Percentiles rank a stretch among this genome's conserved stretches.
Evolutionary conservation across 495 filamentous ascomycete genomes (phyloP).

Genomic region (Friedmanniomyces endolithicus): DNA sequence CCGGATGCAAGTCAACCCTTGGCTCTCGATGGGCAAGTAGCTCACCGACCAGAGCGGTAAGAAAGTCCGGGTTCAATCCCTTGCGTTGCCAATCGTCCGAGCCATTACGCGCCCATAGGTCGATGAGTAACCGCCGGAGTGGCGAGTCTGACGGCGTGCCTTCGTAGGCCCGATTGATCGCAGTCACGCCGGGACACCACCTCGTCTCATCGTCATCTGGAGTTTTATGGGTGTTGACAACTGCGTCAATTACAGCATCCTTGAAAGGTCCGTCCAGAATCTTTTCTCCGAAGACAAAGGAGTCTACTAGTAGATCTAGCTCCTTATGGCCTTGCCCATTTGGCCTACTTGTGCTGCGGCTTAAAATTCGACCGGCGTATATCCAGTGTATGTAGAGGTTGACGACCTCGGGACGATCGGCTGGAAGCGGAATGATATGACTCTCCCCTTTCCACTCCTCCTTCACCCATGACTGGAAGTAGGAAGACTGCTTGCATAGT

Average conservation of each 20-base stretch:
- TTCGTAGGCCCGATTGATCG: not conserved
- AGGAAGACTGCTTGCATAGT: too few relatives aligned
- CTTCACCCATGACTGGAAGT: too few relatives aligned
- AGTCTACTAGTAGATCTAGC: not conserved
- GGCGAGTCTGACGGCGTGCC: not conserved
- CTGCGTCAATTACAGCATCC: not conserved
- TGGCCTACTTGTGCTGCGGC: too few relatives aligned
- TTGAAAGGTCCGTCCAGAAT: not conserved
- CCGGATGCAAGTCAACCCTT: too few relatives aligned
- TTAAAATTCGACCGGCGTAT: too few relatives aligned
- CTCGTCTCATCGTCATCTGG: not conserved
- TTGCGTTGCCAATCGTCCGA: not conserved
- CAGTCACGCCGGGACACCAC: not conserved
- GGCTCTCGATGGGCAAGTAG: not conserved
- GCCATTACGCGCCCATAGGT: not conserved
- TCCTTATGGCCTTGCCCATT: too few relatives aligned
- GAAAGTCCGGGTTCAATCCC: not conserved
- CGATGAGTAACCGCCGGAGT: not conserved
- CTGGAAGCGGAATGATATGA: too few relatives aligned
- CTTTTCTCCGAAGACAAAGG: not conserved
- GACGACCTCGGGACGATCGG: too few relatives aligned
- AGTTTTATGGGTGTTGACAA: not conserved
- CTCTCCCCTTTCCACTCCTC: too few relatives aligned
- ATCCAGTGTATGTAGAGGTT: too few relatives aligned
- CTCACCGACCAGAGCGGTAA: not conserved